Base-by-base conservation (phyloP, 495 filamentous ascomycete genomes). In the Talaromyces borbonicus region DNA sequence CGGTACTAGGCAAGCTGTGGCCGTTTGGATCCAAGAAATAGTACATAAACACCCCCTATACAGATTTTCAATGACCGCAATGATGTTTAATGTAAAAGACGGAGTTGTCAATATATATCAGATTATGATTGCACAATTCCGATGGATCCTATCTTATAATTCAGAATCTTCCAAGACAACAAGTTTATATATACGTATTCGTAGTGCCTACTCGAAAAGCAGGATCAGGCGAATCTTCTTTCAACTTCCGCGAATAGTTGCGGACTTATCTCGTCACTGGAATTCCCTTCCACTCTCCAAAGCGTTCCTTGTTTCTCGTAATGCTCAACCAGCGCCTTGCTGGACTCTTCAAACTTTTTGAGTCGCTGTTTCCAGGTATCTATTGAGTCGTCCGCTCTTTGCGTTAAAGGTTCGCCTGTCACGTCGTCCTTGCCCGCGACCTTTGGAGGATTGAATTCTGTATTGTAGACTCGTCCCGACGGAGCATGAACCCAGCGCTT, bases 401-500 rank as follows among this genome's bases (percentile, higher is more conserved):
- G 81, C 24, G 84, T 85, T 49, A 98, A 67, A 19, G 75, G 66
- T 61, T 98, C 92, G 16, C 93, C 92, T 0, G 93, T 98, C 43
- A 95, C 59, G 59, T 98, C 92, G 63, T 98, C 92, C 57, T 72
- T 75, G 16, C 93, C 90, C 0, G 77, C 61, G 7, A 88, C 79
- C 52, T 81, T 83, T 2, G 92, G 93, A 5, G 80, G 66, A 55
- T 97, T 86, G 73, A 94, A 98, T 2, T 81, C 83, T 0, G 84
- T 90, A 57, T 97, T 98, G 68, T 98, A 98, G 2, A 95, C 79
- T 11, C 92, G 74, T 2, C 92, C 92, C 2, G 86, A 92, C 0
- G 90, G 83, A 55, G 85, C 87, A 60, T 98, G 92, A 12, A 97
- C 84, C 87, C 90, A 95, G 46, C 92, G 84, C 47, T 83, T 84